Percentiles rank a stretch among this genome's conserved stretches.
Evolutionary conservation across 208 protist species (phyloP).

Genomic region (Acanthamoeba castellanii): DNA sequence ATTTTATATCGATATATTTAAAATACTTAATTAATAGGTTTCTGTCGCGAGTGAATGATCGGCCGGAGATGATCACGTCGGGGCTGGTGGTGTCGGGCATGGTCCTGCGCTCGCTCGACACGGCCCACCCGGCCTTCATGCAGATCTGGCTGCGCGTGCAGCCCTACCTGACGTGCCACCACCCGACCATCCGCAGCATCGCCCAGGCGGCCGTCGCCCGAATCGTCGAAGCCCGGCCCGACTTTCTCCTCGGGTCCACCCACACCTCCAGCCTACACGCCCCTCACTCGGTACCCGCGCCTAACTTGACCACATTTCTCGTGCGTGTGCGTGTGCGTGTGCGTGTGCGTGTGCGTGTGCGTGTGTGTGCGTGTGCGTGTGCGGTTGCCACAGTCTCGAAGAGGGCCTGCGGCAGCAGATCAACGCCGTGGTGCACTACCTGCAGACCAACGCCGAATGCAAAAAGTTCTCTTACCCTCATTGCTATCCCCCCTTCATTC

Average conservation of each 20-base stretch:
- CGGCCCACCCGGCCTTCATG: not conserved
- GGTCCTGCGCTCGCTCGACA: not conserved
- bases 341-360: too few species aligned
- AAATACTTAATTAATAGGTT: not conserved
- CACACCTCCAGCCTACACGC: not conserved
- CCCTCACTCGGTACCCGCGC: too few species aligned
- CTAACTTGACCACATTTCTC: too few species aligned
- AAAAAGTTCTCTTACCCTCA: not conserved
- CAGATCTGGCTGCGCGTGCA: not conserved
- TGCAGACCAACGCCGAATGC: not conserved
- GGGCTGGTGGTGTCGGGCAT: slow-evolving; percentile 5
- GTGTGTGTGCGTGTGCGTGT: too few species aligned
- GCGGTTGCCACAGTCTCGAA: not conserved
- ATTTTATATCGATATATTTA: too few species aligned
- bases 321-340: too few species aligned
- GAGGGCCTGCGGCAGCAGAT: not conserved
- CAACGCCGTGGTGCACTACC: not conserved
- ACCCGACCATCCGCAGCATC: slow-evolving; percentile 15
- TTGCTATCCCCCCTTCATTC: too few species aligned
- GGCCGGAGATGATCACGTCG: slow-evolving; percentile 8
- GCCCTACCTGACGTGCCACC: slow-evolving; percentile 4
- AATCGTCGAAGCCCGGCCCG: not conserved
- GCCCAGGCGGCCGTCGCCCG: not conserved
- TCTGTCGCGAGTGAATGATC: not conserved
- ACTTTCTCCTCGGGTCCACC: not conserved